Percentiles rank a stretch among this genome's conserved stretches.
Evolutionary conservation across 2,329 filamentous ascomycete species (phyloP).

Genomic region (Scytalidium lignicola): DNA sequence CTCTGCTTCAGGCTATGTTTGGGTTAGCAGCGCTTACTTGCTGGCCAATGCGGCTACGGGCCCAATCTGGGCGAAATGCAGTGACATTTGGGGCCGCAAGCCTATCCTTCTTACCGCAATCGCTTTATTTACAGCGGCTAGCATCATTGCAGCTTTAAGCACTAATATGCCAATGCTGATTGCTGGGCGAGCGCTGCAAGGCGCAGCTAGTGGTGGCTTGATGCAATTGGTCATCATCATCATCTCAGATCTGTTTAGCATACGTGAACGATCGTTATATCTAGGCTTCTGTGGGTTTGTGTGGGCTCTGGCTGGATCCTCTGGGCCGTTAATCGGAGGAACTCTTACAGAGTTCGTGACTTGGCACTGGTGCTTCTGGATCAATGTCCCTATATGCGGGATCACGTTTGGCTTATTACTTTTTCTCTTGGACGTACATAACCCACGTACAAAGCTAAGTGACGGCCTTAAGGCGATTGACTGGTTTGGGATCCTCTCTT

Average conservation of each 20-base stretch:
- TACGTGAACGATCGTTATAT: conserved; percentile 51
- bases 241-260: conserved; percentile 59
- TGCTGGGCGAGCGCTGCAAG: conserved; percentile 56
- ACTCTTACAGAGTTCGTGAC: conserved; percentile 52
- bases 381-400: conserved; percentile 41
- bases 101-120: conserved; percentile 55
- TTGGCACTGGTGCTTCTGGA: conserved; percentile 58
- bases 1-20: conserved; percentile 42
- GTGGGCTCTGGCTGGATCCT: conserved; percentile 54
- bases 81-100: conserved; percentile 64
- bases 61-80: conserved; percentile 50
- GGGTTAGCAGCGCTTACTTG: conserved; percentile 46
- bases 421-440: conserved; percentile 58
- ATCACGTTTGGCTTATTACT: conserved; percentile 46
- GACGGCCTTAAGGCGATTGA: not conserved
- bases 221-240: conserved; percentile 59
- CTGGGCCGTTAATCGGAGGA: conserved; percentile 59
- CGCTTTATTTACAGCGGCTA: conserved; percentile 56
- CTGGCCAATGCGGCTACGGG: conserved; percentile 46
- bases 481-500: conserved; percentile 48
- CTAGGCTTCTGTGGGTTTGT: conserved; percentile 55
- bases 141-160: conserved; percentile 53
- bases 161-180: conserved; percentile 58
- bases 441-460: conserved; percentile 41
- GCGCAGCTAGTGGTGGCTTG: conserved; percentile 58